phyloP scores from a whole-genome alignment of 805 yeast genomes.

The Danielozyma ontarioensis region DNA sequence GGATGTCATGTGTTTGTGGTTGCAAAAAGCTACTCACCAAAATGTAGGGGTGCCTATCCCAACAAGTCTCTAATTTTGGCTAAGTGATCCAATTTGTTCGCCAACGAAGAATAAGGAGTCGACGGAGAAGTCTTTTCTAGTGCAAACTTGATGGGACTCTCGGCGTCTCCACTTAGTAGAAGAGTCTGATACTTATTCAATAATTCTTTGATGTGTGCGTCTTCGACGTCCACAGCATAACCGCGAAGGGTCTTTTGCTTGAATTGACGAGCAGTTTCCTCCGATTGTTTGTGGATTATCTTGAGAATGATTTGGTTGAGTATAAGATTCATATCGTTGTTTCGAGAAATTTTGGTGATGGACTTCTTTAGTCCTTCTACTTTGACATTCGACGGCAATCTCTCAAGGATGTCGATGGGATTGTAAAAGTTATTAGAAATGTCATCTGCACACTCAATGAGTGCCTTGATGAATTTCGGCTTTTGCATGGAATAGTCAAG shows the following conservation, averaged over 20 bases:
- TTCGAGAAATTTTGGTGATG: slow-evolving; percentile 55
- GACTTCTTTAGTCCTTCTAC: slow-evolving; percentile 63
- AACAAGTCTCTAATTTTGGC: no score
- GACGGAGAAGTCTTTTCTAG: background rate
- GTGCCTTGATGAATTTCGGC: slow-evolving; percentile 71
- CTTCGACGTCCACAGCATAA: slow-evolving; percentile 15
- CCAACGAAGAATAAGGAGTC: no score
- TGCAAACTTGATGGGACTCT: background rate
- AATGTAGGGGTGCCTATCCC: no score
- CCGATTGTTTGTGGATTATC: slow-evolving; percentile 28
- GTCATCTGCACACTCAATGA: slow-evolving; percentile 65
- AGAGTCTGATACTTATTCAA: background rate
- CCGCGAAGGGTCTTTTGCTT: slow-evolving; percentile 21
- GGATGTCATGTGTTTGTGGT: no score
- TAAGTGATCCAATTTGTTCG: no score
- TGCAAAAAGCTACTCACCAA: no score
- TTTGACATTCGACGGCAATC: slow-evolving; percentile 57
- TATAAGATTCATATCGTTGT: slow-evolving; percentile 49
- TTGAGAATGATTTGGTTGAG: slow-evolving; percentile 51
- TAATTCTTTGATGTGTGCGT: no score
- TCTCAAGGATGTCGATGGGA: slow-evolving; percentile 62
- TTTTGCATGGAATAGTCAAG: slow-evolving; percentile 64
- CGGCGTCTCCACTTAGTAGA: no score
- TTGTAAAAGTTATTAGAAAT: slow-evolving; percentile 41
- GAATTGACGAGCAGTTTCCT: slow-evolving; percentile 18